Evolutionary conservation across 2,329 filamentous ascomycete species (phyloP).

Genomic region (Pestalotiopsis sp.): DNA sequence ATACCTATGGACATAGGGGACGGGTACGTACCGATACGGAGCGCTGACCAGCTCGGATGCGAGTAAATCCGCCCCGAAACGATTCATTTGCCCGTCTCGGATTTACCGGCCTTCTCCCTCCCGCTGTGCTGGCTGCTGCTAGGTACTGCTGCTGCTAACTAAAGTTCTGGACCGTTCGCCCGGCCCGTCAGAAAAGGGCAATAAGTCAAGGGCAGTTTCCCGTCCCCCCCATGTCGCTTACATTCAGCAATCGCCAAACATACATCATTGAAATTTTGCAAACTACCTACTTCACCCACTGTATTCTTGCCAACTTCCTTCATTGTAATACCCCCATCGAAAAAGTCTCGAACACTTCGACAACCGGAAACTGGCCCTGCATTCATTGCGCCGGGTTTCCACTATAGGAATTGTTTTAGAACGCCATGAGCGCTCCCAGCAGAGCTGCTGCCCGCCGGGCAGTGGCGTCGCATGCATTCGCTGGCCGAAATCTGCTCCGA

Average conservation of each 20-base stretch:
- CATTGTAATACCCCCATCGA: not conserved
- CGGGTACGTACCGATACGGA: not conserved
- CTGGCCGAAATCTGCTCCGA: conserved; percentile 45
- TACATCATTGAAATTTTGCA: not conserved
- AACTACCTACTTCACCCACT: not conserved
- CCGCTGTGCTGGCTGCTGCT: not conserved
- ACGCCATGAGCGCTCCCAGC: conserved; percentile 43
- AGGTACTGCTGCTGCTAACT: not conserved
- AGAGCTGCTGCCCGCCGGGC: conserved; percentile 57
- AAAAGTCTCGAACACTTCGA: not conserved
- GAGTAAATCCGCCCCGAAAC: not conserved
- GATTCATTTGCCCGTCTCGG: not conserved
- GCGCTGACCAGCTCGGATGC: not conserved
- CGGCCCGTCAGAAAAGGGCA: not conserved
- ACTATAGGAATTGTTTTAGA: not conserved
- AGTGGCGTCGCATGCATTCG: conserved; percentile 51
- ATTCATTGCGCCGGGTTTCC: not conserved
- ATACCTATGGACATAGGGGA: not conserved
- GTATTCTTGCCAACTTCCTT: not conserved
- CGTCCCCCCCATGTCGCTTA: not conserved
- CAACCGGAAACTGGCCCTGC: not conserved
- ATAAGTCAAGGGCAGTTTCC: not conserved
- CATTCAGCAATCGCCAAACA: not conserved
- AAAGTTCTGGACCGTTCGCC: not conserved
- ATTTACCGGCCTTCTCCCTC: conserved; percentile 1